phyloP scores from a whole-genome alignment of 306 rosid species.

The Acacia crassicarpa region DNA sequence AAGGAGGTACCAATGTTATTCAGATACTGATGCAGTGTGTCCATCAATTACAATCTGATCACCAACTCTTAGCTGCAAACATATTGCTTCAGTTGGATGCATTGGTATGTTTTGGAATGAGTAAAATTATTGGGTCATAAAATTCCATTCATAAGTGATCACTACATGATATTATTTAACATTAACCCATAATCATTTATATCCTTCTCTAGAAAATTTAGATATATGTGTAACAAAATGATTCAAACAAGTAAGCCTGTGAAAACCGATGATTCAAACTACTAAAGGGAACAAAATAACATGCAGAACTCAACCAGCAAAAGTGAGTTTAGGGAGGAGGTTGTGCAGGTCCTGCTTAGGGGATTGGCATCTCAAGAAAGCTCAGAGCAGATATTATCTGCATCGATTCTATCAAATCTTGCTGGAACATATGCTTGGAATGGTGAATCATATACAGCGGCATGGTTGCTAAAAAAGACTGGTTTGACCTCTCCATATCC shows the following conservation, averaged over 20 bases:
- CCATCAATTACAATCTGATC: constrained; percentile 56
- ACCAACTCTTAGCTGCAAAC: constrained; percentile 74
- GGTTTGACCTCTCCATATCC: constrained; percentile 59
- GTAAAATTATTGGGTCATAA: constrained; percentile 22
- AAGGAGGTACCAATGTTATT: constrained; percentile 53
- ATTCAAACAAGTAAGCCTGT: background rate
- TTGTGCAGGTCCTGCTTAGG: constrained; percentile 54
- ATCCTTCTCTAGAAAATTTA: background rate
- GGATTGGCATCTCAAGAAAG: constrained; percentile 59
- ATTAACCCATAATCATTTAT: too few species aligned
- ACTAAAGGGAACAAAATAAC: constrained; percentile 19
- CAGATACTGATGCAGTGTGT: constrained; percentile 58
- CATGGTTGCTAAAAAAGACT: constrained; percentile 73
- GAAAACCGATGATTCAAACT: constrained; percentile 18
- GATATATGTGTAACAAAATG: constrained; percentile 19
- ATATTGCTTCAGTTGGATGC: constrained; percentile 64
- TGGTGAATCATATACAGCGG: constrained; percentile 77
- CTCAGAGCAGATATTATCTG: constrained; percentile 60
- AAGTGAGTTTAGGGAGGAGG: constrained; percentile 55
- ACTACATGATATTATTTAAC: too few species aligned
- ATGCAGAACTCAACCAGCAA: constrained; percentile 54
- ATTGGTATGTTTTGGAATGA: constrained; percentile 44
- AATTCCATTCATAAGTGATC: background rate
- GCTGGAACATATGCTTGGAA: constrained; percentile 76
- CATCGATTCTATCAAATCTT: constrained; percentile 74